Percentiles rank a stretch among this genome's conserved stretches.
phyloP scores from a whole-genome alignment of 2,329 filamentous ascomycete species.

The Colletotrichum tropicale region DNA sequence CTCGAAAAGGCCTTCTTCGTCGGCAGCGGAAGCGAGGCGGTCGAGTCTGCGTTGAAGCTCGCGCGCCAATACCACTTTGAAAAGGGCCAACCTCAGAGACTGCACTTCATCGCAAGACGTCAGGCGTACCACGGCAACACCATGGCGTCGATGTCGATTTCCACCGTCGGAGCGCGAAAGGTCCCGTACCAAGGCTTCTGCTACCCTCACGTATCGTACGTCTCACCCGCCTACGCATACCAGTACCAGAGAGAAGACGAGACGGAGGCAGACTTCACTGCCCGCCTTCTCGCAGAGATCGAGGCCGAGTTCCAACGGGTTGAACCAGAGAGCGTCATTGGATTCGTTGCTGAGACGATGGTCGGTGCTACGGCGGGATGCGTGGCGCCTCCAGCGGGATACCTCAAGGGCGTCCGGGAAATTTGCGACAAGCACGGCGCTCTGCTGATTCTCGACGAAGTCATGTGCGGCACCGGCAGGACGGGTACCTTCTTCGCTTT shows the following conservation, averaged over 20 bases:
- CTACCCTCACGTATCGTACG: constrained; percentile 28
- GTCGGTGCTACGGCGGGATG: constrained; percentile 55
- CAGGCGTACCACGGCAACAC: constrained; percentile 58
- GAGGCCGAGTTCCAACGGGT: constrained; percentile 51
- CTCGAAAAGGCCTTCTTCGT: constrained; percentile 23
- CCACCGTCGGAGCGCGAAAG: constrained; percentile 29
- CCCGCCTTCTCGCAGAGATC: constrained; percentile 45
- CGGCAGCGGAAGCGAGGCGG: constrained; percentile 35
- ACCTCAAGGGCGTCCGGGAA: constrained; percentile 55
- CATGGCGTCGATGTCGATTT: constrained; percentile 47
- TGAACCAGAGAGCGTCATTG: constrained; percentile 49
- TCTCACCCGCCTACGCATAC: constrained; percentile 51
- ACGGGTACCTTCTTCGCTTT: constrained; percentile 67
- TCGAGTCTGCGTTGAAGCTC: constrained; percentile 52
- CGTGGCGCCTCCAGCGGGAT: constrained; percentile 54
- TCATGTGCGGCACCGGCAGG: constrained; percentile 74
- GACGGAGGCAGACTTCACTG: constrained; percentile 42
- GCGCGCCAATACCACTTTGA: constrained; percentile 53
- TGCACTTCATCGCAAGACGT: constrained; percentile 46
- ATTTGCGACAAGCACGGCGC: constrained; percentile 61
- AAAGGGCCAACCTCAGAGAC: constrained; percentile 35
- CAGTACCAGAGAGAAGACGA: constrained; percentile 35
- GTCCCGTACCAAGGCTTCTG: constrained; percentile 29
- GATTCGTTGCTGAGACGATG: constrained; percentile 56
- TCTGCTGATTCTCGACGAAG: constrained; percentile 61